Evolutionary conservation across 805 yeast genomes (phyloP).

Genomic region (Candida ascalaphidarum): DNA sequence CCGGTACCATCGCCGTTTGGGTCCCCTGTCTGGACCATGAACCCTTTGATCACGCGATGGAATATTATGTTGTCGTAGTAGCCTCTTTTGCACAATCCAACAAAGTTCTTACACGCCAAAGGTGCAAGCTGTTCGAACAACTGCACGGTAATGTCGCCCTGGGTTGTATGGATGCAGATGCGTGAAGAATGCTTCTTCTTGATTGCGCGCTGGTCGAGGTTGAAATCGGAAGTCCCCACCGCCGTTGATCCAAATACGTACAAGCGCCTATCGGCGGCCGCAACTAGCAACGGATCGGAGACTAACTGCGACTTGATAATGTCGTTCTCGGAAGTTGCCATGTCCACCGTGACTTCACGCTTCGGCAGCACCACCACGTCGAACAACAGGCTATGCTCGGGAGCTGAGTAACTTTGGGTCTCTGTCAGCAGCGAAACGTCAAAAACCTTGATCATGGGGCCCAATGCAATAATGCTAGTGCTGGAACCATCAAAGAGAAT

Average conservation of each 20-base stretch:
- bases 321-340: constrained; percentile 10
- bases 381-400: too few relatives aligned
- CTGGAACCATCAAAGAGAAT: constrained; percentile 5
- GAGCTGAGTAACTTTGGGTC: too few relatives aligned
- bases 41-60: constrained; percentile 15
- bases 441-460: constrained; percentile 5
- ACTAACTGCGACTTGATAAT: constrained; percentile 8
- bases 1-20: not conserved
- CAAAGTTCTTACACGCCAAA: constrained; percentile 33
- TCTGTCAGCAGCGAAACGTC: too few relatives aligned
- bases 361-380: too few relatives aligned
- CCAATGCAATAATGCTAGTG: constrained; percentile 1
- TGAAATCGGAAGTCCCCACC: constrained; percentile 4
- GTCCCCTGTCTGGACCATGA: constrained; percentile 14
- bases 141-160: constrained; percentile 33
- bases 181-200: not conserved
- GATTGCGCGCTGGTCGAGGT: not conserved
- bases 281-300: constrained; percentile 6
- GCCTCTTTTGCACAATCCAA: constrained; percentile 20
- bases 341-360: constrained; percentile 4
- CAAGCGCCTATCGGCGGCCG: constrained; percentile 5
- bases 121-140: constrained; percentile 29
- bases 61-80: constrained; percentile 30
- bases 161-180: constrained; percentile 22
- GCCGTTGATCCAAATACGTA: constrained; percentile 6